Percentiles rank a stretch among this genome's conserved stretches.
Evolutionary conservation across 768 basidiomycete genomes (phyloP).

Genomic region (Postia placenta): DNA sequence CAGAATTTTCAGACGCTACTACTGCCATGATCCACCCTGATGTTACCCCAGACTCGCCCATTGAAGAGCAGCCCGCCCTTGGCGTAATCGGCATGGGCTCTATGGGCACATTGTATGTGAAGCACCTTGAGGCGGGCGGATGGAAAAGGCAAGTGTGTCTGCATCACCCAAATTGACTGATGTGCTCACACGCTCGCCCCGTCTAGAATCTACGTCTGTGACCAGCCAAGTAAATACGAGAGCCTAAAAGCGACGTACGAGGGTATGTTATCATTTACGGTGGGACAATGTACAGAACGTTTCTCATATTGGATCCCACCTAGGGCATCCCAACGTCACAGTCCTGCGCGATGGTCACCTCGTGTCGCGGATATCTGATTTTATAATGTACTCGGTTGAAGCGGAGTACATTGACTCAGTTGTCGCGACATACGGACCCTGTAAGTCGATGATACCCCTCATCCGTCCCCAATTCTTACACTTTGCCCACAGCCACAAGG

Average conservation of each 20-base stretch:
- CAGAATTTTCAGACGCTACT: not conserved
- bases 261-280: conserved; percentile 34
- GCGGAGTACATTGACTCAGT: conserved; percentile 81
- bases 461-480: not conserved
- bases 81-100: conserved; percentile 97
- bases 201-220: conserved; percentile 83
- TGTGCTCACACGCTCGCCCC: not conserved
- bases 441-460: conserved; percentile 31
- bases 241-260: conserved; percentile 52
- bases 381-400: conserved; percentile 93
- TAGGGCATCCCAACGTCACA: conserved; percentile 55
- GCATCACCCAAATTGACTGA: not conserved
- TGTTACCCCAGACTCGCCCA: conserved; percentile 29
- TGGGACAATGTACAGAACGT: too few species aligned
- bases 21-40: conserved; percentile 13
- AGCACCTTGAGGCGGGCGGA: conserved; percentile 67
- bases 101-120: conserved; percentile 95
- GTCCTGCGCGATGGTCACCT: conserved; percentile 78
- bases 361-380: conserved; percentile 86
- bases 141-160: conserved; percentile 64
- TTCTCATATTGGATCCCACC: not conserved
- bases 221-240: conserved; percentile 69
- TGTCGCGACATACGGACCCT: conserved; percentile 89
- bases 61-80: conserved; percentile 62
- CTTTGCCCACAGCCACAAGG: conserved; percentile 66